Conservation (phyloP, 2,329 filamentous ascomycete genomes). For the Graphiopsis chlorocephala region DNA sequence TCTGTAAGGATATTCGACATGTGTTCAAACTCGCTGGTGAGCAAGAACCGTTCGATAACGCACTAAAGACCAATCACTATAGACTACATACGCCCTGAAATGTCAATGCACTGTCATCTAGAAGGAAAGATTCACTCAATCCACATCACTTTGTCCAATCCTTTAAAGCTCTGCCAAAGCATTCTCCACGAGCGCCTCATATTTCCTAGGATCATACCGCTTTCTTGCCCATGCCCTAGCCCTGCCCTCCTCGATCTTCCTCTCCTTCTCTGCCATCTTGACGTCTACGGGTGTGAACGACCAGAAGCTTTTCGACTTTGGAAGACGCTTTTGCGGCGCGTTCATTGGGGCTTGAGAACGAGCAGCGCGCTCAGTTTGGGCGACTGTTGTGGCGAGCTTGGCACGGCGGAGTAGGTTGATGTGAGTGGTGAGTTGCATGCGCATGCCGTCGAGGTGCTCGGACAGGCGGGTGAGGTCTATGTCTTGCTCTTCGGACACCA, state of each 20-base stretch:
- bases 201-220: slow-evolving; percentile 29
- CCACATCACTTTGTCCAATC: neutral
- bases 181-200: slow-evolving; percentile 27
- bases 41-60: neutral
- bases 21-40: no score
- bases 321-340: neutral
- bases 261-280: slow-evolving; percentile 27
- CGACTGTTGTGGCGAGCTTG: slow-evolving; percentile 18
- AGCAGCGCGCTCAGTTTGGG: slow-evolving; percentile 20
- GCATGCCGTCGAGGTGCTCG: slow-evolving; percentile 27
- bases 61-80: neutral
- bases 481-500: neutral
- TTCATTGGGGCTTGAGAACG: neutral
- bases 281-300: slow-evolving; percentile 21
- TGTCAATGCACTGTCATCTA: no score
- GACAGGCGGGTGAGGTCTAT: slow-evolving; percentile 17
- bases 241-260: slow-evolving; percentile 29
- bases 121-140: no score
- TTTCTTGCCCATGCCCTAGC: slow-evolving; percentile 28
- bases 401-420: slow-evolving; percentile 33
- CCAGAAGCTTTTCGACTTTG: slow-evolving; percentile 21
- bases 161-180: slow-evolving; percentile 31
- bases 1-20: no score
- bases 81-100: no score
- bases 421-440: slow-evolving; percentile 36